Evolutionary conservation across 768 basidiomycete species (phyloP), one percentile per base, ranked within the genome.

Genomic region (Rhizopogon roseolus): DNA sequence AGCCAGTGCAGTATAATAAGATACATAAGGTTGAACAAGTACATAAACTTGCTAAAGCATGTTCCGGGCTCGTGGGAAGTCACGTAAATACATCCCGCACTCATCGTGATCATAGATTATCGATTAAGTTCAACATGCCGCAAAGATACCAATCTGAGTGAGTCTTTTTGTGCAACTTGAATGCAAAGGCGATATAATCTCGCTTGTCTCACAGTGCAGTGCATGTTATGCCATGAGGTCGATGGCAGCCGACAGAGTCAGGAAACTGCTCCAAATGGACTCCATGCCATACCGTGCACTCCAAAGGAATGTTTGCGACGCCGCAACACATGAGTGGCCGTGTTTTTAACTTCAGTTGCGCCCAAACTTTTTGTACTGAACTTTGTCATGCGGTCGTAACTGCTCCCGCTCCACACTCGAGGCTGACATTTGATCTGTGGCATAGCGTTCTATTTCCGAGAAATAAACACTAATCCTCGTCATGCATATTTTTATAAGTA

Each of bases 21-120:
- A 36, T 11, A 11, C 34, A 36, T 36, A 36, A 36, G 34, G 34
- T 36, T 36, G 34, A 36, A 4, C 34, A 36, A 36, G 34, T 36
- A 36, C 34, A 36, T 36, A 36, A 36, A 36, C 34, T 36, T 36
- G 34, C 10, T 36, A 36, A 36, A 36, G 13, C 34, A 36, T 36
- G 45, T 32, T 46, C 45, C 45, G 45, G 28, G 16, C 1, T 36
- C 19, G 46, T 48, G 46, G 19, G 46, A 48, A 36, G 22, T 48
- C 19, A 48, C 19, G 46, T 48, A 36, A 48, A 32, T 16, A 48
- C 34, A 13, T 36, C 11, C 46, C 46, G 46, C 46, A 48, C 34
- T 22, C 34, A 48, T 48, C 46, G 46, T 34, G 46, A 48, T 48
- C 45, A 46, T 22, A 32, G 45, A 46, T 48, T 34, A 32, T 36